Evolutionary conservation across 768 basidiomycete genomes (phyloP).

Genomic region (Amanita muscaria): DNA sequence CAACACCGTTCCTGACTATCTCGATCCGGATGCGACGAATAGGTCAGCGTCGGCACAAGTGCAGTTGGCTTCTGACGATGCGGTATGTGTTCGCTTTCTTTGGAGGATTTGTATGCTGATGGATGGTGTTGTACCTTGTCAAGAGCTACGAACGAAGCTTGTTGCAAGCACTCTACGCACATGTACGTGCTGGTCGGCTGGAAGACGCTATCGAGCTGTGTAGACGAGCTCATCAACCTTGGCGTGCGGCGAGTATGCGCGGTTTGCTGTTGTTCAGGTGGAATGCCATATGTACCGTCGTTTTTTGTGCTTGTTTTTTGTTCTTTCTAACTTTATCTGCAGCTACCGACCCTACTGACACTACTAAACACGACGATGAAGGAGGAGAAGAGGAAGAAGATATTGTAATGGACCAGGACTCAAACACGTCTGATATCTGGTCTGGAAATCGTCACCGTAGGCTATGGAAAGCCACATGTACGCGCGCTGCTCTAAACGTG

Average conservation of each 20-base stretch:
- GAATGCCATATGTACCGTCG: slow-evolving; percentile 49
- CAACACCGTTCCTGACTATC: slow-evolving; percentile 42
- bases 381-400: slow-evolving; percentile 31
- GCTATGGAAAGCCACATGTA: slow-evolving; percentile 86
- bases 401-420: slow-evolving; percentile 36
- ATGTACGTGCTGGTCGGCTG: slow-evolving; percentile 76
- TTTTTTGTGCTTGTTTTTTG: slow-evolving; percentile 14
- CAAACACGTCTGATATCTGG: slow-evolving; percentile 41
- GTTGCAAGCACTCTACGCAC: slow-evolving; percentile 68
- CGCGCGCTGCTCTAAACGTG: slow-evolving; percentile 71
- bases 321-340: not conserved
- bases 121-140: not conserved
- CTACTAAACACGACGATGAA: slow-evolving; percentile 24
- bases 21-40: slow-evolving; percentile 79
- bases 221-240: slow-evolving; percentile 76
- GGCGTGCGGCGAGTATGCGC: slow-evolving; percentile 85
- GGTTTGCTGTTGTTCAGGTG: slow-evolving; percentile 77
- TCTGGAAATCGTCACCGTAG: slow-evolving; percentile 69
- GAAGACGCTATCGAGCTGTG: slow-evolving; percentile 82
- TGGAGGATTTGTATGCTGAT: not conserved
- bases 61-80: slow-evolving; percentile 64
- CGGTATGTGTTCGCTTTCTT: slow-evolving; percentile 50
- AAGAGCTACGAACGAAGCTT: slow-evolving; percentile 79
- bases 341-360: not conserved
- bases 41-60: slow-evolving; percentile 41